Evolutionary conservation across 768 basidiomycete genomes (phyloP), one percentile per base, ranked within the genome.

Genomic region (Lepiota brunneoincarnata): DNA sequence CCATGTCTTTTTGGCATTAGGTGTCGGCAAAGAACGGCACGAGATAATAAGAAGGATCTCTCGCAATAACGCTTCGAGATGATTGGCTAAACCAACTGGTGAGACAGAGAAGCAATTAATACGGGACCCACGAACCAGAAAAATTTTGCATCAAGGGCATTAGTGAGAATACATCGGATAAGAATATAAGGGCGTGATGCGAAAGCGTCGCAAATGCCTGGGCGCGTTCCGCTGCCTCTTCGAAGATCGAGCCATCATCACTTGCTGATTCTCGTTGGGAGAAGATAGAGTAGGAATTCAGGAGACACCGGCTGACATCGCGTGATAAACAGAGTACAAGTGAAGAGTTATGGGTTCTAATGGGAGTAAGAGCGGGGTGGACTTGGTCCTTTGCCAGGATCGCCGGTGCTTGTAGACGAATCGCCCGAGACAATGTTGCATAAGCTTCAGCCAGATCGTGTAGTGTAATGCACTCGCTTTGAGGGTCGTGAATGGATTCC

Each of bases 361-460:
- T 59, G 6, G 66, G 55, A 18, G 43, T 48, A 37, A 75, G 21
- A 45, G 67, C 67, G 31, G 63, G 61, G 1, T 49, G 42, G 18
- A 49, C 17, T 55, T 58, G 54, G 6, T 60, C 52, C 3, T 35
- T 41, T 9, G 41, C 54, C 17, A 65, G 24, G 17, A 71, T 55
- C 12, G 37, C 28, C 24, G 59, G 53, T 23, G 64, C 60, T 28
- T 67, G 62, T 10, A 64, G 55, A 11, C 71, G 71, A 51, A 86
- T 67, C 23, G 80, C 75, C 24, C 66, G 64, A 0, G 76, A 75
- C 39, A 88, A 71, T 0, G 75, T 70, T 58, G 67, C 72, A 60
- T 88, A 88, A 10, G 86, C 83, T 62, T 89, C 84, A 37, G 76
- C 68, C 55, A 87, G 67, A 64, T 84, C 83, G 59, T 83, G 80